phyloP scores from a whole-genome alignment of 768 basidiomycete genomes.

The Pleurotus platypus region DNA sequence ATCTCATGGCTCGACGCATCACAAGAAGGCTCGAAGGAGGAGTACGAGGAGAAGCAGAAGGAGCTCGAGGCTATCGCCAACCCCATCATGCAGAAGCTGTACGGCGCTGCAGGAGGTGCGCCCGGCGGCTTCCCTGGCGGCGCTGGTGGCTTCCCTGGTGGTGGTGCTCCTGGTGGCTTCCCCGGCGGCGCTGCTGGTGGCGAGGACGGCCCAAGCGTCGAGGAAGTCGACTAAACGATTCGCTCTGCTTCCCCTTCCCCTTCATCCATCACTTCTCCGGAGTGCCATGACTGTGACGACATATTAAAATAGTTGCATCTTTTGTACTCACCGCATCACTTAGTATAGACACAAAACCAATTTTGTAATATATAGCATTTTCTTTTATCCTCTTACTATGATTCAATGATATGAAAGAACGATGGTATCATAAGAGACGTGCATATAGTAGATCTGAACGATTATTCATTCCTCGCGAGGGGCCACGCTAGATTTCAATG shows the following conservation, averaged over 20 bases:
- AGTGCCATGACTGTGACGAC: background rate
- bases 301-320: constrained; percentile 5
- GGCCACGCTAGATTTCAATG: constrained; percentile 24
- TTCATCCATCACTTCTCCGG: no score
- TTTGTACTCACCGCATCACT: background rate
- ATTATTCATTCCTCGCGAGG: constrained; percentile 1
- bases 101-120: constrained; percentile 53
- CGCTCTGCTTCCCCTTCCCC: background rate
- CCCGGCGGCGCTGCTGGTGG: constrained; percentile 36
- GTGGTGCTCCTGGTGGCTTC: constrained; percentile 42
- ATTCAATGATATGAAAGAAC: background rate
- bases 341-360: background rate
- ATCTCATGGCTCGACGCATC: constrained; percentile 85
- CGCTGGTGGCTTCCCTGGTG: constrained; percentile 31
- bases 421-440: background rate
- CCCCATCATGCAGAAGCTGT: constrained; percentile 70
- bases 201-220: constrained; percentile 10
- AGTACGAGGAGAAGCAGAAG: constrained; percentile 91
- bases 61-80: constrained; percentile 85
- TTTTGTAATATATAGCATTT: constrained; percentile 7
- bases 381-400: background rate
- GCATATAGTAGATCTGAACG: background rate
- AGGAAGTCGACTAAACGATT: constrained; percentile 8
- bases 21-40: constrained; percentile 89
- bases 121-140: constrained; percentile 41